Evolutionary conservation across 352 stramenopile genomes (phyloP).

Genomic region (Globisporangium mamillatum): DNA sequence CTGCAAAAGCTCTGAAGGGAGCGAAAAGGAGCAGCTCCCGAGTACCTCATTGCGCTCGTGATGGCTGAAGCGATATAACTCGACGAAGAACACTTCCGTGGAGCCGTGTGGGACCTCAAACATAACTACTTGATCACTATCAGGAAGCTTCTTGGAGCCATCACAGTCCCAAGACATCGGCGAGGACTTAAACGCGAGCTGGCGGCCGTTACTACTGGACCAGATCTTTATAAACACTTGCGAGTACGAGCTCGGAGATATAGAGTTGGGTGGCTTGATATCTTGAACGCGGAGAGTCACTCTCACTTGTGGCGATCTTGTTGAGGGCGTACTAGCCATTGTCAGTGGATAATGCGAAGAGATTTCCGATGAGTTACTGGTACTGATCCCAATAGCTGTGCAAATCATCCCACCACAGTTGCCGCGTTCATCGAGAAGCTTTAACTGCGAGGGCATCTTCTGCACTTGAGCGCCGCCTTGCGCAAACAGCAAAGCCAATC

Average conservation of each 20-base stretch:
- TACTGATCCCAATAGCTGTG: background rate
- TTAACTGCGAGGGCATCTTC: background rate
- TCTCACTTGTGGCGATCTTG: background rate
- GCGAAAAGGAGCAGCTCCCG: slow-evolving; percentile 5
- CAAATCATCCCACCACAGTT: slow-evolving; percentile 3
- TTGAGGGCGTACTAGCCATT: background rate
- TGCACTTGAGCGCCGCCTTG: background rate
- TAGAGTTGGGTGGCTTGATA: slow-evolving; percentile 1
- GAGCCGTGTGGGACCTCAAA: background rate
- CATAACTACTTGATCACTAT: background rate
- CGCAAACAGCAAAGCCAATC: background rate
- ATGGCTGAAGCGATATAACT: slow-evolving; percentile 16
- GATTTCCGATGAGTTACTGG: background rate
- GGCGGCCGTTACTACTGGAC: slow-evolving; percentile 11
- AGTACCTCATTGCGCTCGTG: slow-evolving; percentile 12
- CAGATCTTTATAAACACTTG: slow-evolving; percentile 13
- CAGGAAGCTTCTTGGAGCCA: background rate
- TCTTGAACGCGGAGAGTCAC: slow-evolving; percentile 1
- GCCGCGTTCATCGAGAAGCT: slow-evolving; percentile 3
- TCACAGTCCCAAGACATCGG: background rate
- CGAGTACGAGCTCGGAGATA: background rate
- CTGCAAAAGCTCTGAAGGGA: background rate
- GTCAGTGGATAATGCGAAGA: background rate
- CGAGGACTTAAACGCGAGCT: background rate
- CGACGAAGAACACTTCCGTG: slow-evolving; percentile 15